These are phyloP conservation scores for Phenoliferia sp. DNA, from an alignment of 1,284 basidiomycete species.

Conservation along the genomic window DNA sequence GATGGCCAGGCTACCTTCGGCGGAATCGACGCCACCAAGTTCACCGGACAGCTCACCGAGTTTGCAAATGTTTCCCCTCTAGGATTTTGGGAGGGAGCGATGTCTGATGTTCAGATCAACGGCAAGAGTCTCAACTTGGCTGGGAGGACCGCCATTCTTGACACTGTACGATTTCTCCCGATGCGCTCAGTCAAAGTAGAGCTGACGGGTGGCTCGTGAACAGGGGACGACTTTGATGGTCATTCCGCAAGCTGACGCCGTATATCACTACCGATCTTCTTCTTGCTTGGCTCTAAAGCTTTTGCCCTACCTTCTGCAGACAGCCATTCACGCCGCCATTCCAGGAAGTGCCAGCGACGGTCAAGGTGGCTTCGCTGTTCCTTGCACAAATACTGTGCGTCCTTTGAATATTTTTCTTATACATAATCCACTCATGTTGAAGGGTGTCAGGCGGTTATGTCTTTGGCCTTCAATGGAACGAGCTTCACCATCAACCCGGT, in stretches of 20 bases:
- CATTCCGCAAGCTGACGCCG: slow-evolving; percentile 39
- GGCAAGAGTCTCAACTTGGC: slow-evolving; percentile 53
- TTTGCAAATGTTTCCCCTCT: slow-evolving; percentile 38
- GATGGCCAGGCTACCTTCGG: slow-evolving; percentile 62
- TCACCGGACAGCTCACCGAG: slow-evolving; percentile 36
- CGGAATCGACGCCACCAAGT: slow-evolving; percentile 55
- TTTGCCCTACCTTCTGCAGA: neutral
- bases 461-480: slow-evolving; percentile 62
- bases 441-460: slow-evolving; percentile 43
- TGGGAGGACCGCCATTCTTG: slow-evolving; percentile 66
- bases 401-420: neutral
- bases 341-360: slow-evolving; percentile 52
- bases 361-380: slow-evolving; percentile 33
- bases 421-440: neutral
- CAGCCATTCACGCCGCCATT: slow-evolving; percentile 56
- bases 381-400: slow-evolving; percentile 51
- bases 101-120: slow-evolving; percentile 58
- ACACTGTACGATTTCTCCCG: slow-evolving; percentile 45
- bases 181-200: slow-evolving; percentile 15
- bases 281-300: neutral
- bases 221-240: slow-evolving; percentile 45
- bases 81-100: slow-evolving; percentile 72
- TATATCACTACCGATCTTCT: neutral
- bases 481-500: slow-evolving; percentile 60
- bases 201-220: slow-evolving; percentile 7